phyloP scores from a whole-genome alignment of 139 green algal genomes.

The Pleodorina starrii region DNA sequence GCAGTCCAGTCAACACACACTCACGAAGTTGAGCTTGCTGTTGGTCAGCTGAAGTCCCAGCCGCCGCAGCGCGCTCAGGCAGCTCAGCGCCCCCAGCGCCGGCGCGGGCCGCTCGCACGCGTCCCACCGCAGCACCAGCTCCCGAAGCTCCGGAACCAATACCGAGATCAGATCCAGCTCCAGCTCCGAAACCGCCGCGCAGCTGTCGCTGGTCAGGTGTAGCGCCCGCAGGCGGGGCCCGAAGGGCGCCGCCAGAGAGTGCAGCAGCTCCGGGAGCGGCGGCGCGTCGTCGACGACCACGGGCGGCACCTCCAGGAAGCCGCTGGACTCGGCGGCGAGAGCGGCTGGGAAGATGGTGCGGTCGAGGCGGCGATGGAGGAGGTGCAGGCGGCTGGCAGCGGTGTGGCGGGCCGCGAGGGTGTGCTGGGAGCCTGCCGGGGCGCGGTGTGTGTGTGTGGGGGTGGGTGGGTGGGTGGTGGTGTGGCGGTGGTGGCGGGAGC shows the following conservation, averaged over 20 bases:
- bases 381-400: not conserved
- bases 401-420: not conserved
- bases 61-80: not conserved
- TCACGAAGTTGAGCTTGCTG: slow-evolving; percentile 30
- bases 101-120: slow-evolving; percentile 3
- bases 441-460: too few relatives aligned
- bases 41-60: not conserved
- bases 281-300: slow-evolving; percentile 36
- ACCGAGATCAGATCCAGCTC: not conserved
- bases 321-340: not conserved
- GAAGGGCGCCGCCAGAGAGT: not conserved
- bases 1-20: too few relatives aligned
- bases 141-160: not conserved
- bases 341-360: slow-evolving; percentile 5
- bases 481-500: too few relatives aligned
- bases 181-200: slow-evolving; percentile 6
- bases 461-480: too few relatives aligned
- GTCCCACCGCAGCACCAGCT: slow-evolving; percentile 18
- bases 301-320: slow-evolving; percentile 13
- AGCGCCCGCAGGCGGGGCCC: not conserved
- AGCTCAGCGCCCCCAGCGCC: not conserved
- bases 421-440: not conserved
- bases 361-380: slow-evolving; percentile 4
- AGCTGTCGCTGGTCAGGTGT: not conserved
- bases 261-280: not conserved